These are phyloP conservation scores for Strobilomyces echinocephalus DNA, from an alignment of 768 basidiomycete genomes.

Conservation along the genomic window DNA sequence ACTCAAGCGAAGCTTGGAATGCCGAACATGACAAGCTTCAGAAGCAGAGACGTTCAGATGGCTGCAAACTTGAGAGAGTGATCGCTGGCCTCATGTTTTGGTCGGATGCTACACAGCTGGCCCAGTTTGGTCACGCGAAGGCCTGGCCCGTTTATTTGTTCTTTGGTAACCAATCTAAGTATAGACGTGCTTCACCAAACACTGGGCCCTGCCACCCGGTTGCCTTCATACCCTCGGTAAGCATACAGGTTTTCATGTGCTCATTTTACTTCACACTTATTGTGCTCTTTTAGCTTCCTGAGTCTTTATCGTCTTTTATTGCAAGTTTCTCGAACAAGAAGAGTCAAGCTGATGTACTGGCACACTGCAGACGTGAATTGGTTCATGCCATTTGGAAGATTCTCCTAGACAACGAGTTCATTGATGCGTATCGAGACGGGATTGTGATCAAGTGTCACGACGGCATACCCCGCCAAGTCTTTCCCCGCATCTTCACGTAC, in stretches of 20 bases:
- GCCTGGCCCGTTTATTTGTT: not conserved
- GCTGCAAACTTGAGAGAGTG: constrained; percentile 7
- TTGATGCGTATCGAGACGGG: not conserved
- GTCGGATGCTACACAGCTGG: not conserved
- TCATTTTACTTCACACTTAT: not conserved
- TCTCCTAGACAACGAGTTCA: not conserved
- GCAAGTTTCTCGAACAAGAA: not conserved
- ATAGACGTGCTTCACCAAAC: not conserved
- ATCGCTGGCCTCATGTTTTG: not conserved
- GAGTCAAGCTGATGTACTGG: not conserved
- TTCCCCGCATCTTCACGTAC: not conserved
- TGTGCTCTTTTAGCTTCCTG: not conserved
- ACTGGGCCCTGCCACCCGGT: not conserved
- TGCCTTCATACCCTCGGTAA: not conserved
- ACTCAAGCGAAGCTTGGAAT: constrained; percentile 20
- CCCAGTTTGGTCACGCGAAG: not conserved
- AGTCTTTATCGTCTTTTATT: not conserved
- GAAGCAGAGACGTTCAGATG: constrained; percentile 8
- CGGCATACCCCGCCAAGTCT: not conserved
- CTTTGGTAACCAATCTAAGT: not conserved
- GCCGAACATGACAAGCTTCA: constrained; percentile 20
- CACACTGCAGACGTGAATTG: not conserved
- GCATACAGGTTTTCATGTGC: not conserved
- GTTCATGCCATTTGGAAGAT: not conserved
- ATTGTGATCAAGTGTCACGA: not conserved